These are phyloP conservation scores for Piper longum DNA, from an alignment of 164 flowering plant genomes.

Conservation along the genomic window DNA sequence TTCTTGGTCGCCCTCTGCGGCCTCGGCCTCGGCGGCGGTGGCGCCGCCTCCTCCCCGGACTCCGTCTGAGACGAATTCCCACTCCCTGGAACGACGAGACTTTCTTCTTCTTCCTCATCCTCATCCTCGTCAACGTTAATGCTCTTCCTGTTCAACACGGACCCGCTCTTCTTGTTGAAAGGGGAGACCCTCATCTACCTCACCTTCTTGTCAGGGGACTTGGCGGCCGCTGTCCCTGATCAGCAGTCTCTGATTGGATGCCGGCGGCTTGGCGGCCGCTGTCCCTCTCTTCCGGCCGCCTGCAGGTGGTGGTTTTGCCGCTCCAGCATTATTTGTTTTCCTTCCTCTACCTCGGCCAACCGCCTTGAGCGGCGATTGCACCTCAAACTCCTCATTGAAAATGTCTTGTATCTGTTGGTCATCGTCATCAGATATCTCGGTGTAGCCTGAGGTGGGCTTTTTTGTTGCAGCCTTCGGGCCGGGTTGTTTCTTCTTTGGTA, in stretches of 20 bases:
- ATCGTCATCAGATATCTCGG: constrained; percentile 31
- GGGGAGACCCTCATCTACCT: constrained; percentile 82
- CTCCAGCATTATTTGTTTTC: constrained; percentile 32
- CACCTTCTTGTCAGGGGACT: constrained; percentile 76
- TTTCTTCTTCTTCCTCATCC: constrained; percentile 7
- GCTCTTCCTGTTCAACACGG: constrained; percentile 34
- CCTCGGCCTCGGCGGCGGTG: constrained; percentile 26
- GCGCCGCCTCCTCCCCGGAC: constrained; percentile 19
- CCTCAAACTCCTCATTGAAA: constrained; percentile 10
- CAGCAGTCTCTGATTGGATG: constrained; percentile 41
- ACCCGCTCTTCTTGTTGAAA: constrained; percentile 86
- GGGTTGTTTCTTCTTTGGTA: constrained; percentile 24
- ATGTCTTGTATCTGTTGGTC: constrained; percentile 7
- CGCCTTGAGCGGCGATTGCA: constrained; percentile 9
- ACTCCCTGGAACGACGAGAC: not conserved
- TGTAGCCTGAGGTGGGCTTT: constrained; percentile 13
- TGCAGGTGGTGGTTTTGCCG: constrained; percentile 13
- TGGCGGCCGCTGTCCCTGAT: constrained; percentile 30
- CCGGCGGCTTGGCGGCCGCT: constrained; percentile 29
- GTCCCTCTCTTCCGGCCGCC: constrained; percentile 5
- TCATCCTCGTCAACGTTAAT: not conserved
- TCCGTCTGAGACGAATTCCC: not conserved
- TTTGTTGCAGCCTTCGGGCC: constrained; percentile 30
- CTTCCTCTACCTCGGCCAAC: constrained; percentile 35
- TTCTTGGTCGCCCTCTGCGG: constrained; percentile 41